Base-by-base conservation (phyloP, 2,329 filamentous ascomycete genomes). In the Colletotrichum sp. region DNA sequence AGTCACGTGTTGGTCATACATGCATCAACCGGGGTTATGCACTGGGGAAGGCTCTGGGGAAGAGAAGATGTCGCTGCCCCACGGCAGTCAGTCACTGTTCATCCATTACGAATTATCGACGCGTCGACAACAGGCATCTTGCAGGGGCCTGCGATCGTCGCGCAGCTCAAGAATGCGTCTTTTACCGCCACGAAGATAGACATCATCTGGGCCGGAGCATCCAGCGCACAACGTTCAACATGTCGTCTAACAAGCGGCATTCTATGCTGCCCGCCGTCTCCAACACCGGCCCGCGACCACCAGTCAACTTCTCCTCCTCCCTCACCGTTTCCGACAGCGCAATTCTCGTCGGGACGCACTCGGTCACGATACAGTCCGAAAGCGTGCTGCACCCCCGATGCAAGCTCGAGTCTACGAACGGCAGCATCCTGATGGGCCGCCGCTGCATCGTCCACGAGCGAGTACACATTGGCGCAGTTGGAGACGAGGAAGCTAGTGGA, bases 321-420 rank as follows among this genome's bases (percentile, higher is more conserved):
- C 85, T 93, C 72, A 89, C 88, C 34, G 92, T 94, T 75, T 90
- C 92, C 81, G 92, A 93, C 78, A 90, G 90, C 75, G 91, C 92
- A 13, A 86, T 91, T 22, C 86, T 94, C 22, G 91, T 88, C 22
- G 97, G 97, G 78, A 92, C 91, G 4, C 91, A 98, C 82, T 93
- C 92, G 2, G 95, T 99, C 78, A 93, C 92, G 61, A 92, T 99
- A 78, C 93, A 93, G 72, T 90, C 94, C 29, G 93, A 95, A 81
- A 93, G 92, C 5, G 91, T 98, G 8, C 86, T 99, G n/a, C 96
- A 99, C 81, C 96, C 97, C 2, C 95, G 96, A 65, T 92, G 93
- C 19, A 92, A 93, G 77, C 90, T 98, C 72, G 94, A 96, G 81
- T 94, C 96, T 11, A 92, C 92, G 73, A 89, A 93, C 68, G 95